A percentile compares a stretch with the other conserved stretches of the same genome.
Conservation (phyloP, 441 rosid species). For the Arabidopsis hybrid region DNA sequence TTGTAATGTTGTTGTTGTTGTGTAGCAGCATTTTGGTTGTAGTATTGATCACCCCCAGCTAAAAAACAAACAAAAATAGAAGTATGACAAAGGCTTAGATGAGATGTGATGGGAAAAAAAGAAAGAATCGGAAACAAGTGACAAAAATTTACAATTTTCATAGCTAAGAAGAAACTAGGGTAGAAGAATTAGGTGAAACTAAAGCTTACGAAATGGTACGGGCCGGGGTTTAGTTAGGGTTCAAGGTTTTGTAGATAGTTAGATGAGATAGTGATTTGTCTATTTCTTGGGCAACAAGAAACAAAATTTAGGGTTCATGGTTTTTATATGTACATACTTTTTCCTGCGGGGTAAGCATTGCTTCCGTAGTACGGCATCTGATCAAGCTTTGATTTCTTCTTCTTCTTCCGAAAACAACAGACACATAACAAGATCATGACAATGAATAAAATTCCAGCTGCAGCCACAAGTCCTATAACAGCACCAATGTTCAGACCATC, state of each 20-base stretch:
- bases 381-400: constrained; percentile 46
- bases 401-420: constrained; percentile 57
- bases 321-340: constrained; percentile 31
- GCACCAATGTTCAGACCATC: constrained; percentile 39
- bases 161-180: neutral
- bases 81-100: neutral
- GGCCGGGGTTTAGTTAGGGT: neutral
- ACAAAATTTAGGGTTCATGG: constrained; percentile 20
- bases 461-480: constrained; percentile 55
- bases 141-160: neutral
- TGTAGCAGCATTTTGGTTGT: constrained; percentile 35
- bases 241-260: neutral
- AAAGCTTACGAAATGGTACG: neutral
- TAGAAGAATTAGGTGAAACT: neutral
- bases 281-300: constrained; percentile 10
- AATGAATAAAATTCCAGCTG: constrained; percentile 55
- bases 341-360: constrained; percentile 43
- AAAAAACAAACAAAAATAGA: neutral
- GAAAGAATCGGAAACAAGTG: too few species aligned
- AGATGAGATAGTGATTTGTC: neutral
- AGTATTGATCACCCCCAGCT: constrained; percentile 49
- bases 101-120: too few species aligned
- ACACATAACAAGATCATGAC: constrained; percentile 46
- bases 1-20: constrained; percentile 36
- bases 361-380: constrained; percentile 54